Percentiles rank a stretch among this genome's conserved stretches.
These are phyloP conservation scores for Saksenaea vasiformis DNA, from an alignment of 371 early-diverging fungal species.

Conservation along the genomic window DNA sequence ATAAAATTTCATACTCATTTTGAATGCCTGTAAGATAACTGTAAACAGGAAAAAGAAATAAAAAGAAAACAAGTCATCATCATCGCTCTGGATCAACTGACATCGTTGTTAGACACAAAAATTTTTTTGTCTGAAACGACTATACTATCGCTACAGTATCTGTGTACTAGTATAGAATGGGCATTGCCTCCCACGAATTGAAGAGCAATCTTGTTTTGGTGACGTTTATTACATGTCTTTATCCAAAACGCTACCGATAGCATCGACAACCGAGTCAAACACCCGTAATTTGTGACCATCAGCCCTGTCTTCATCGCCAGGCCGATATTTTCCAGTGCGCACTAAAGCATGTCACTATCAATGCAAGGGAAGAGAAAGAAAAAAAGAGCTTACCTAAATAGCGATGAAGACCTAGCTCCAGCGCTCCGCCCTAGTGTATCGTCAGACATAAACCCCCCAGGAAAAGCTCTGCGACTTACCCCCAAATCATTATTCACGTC, in stretches of 20 bases:
- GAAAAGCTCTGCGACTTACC: conserved; percentile 19
- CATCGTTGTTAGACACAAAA: too few relatives aligned
- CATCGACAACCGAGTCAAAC: conserved; percentile 46
- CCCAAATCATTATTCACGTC: conserved; percentile 81
- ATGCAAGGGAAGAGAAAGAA: background rate
- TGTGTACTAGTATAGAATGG: too few relatives aligned
- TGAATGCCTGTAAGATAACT: too few relatives aligned
- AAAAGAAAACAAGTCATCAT: too few relatives aligned
- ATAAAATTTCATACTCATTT: too few relatives aligned
- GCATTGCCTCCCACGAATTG: too few relatives aligned
- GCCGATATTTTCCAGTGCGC: conserved; percentile 82
- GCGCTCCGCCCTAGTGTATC: conserved; percentile 52
- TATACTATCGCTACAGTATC: too few relatives aligned
- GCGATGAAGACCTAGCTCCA: conserved; percentile 68
- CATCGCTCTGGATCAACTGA: too few relatives aligned
- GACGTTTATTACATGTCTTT: conserved; percentile 1
- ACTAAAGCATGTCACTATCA: conserved; percentile 36
- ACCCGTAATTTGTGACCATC: conserved; percentile 16
- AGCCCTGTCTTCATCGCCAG: conserved; percentile 62
- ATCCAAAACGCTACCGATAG: conserved; percentile 37
- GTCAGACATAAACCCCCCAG: background rate
- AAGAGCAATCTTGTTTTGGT: too few relatives aligned
- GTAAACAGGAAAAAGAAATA: too few relatives aligned
- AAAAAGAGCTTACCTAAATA: conserved; percentile 53
- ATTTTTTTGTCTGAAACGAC: too few relatives aligned